phyloP scores from a whole-genome alignment of 805 yeast genomes.

The Kuraishia molischiana region DNA sequence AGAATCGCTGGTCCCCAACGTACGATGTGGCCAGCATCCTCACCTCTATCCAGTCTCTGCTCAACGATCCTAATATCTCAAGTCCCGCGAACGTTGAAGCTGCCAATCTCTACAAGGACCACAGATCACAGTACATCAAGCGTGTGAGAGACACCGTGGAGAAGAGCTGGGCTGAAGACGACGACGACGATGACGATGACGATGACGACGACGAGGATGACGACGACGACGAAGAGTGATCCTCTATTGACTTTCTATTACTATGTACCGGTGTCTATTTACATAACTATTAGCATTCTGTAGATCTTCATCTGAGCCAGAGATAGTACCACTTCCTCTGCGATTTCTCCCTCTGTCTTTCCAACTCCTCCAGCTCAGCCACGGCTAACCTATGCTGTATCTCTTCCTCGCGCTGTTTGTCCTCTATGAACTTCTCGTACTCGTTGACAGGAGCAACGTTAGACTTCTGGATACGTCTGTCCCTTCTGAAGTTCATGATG shows the following conservation, averaged over 20 bases:
- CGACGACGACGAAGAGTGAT: conserved; percentile 13
- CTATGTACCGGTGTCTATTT: conserved; percentile 3
- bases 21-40: conserved; percentile 94
- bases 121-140: conserved; percentile 83
- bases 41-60: conserved; percentile 83
- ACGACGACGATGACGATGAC: conserved; percentile 46
- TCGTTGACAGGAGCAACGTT: conserved; percentile 22
- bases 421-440: conserved; percentile 5
- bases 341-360: conserved; percentile 1
- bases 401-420: conserved; percentile 7
- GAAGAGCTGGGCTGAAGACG: conserved; percentile 83
- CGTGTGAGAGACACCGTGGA: conserved; percentile 94
- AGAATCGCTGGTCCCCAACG: conserved; percentile 97
- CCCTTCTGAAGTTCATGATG: conserved; percentile 44
- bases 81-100: conserved; percentile 99
- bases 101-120: conserved; percentile 90
- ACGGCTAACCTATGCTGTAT: conserved; percentile 8
- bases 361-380: conserved; percentile 5
- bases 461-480: conserved; percentile 24
- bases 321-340: conserved; percentile 44
- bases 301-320: conserved; percentile 27
- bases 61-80: conserved; percentile 93
- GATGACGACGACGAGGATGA: conserved; percentile 24
- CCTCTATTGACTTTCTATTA: not conserved
- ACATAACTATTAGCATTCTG: not conserved